Conservation (phyloP, 176 grass and related monocot genomes). For the Triticum monococcum region DNA sequence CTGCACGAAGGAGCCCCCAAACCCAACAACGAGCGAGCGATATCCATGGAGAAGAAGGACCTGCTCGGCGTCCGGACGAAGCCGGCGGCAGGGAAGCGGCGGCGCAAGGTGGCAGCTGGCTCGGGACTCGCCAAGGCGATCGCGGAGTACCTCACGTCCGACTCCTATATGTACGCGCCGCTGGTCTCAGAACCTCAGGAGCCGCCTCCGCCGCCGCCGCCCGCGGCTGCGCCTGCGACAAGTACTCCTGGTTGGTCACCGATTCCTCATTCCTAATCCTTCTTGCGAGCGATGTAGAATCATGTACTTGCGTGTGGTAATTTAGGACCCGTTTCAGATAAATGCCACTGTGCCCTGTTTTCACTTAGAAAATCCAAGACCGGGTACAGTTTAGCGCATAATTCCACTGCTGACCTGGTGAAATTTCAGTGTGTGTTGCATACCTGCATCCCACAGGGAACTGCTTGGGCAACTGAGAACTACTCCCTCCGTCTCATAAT, state of each 20-base stretch:
- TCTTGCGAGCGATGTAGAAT: not conserved
- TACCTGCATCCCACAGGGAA: not conserved
- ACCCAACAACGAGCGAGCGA: not conserved
- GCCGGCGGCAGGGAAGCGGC: not conserved
- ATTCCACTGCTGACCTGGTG: not conserved
- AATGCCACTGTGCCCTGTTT: not conserved
- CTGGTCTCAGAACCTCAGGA: not conserved
- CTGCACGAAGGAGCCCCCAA: not conserved
- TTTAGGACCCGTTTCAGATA: not conserved
- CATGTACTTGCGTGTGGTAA: not conserved
- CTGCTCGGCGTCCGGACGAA: constrained; percentile 38
- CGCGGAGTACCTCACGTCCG: constrained; percentile 37
- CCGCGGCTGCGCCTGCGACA: not conserved
- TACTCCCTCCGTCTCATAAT: too few species aligned
- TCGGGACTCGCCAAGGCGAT: constrained; percentile 23
- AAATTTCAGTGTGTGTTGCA: not conserved
- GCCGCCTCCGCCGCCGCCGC: not conserved
- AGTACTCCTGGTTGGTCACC: constrained; percentile 16
- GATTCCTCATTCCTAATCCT: not conserved
- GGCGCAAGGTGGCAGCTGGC: not conserved
- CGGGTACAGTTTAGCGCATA: not conserved
- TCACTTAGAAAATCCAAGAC: not conserved
- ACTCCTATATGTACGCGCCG: constrained; percentile 55
- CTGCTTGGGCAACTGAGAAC: not conserved
- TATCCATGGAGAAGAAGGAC: constrained; percentile 45